Conservation (phyloP, 805 yeast species). For the Jamesozyma piceae region DNA sequence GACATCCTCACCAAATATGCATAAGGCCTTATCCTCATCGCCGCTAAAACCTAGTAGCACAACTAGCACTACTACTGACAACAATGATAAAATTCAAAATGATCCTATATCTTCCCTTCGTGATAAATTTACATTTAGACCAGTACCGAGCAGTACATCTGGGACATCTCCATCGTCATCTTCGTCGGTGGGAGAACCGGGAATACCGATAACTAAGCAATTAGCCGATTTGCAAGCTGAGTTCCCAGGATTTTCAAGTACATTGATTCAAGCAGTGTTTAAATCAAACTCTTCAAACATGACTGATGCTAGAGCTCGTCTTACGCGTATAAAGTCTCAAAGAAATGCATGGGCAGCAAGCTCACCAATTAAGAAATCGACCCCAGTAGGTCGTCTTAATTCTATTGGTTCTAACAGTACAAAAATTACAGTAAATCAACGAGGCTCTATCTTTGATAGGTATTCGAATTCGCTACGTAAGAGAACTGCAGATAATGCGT, state of each 20-base stretch:
- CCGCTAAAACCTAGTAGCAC: slow-evolving; percentile 18
- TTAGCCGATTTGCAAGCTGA: slow-evolving; percentile 15
- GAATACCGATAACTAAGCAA: slow-evolving; percentile 1
- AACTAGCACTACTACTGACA: no score
- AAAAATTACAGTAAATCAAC: slow-evolving; percentile 32
- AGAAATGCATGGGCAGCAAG: slow-evolving; percentile 19
- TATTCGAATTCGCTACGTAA: slow-evolving; percentile 26
- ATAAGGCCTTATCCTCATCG: slow-evolving; percentile 21
- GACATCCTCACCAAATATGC: slow-evolving; percentile 35
- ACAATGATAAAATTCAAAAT: neutral
- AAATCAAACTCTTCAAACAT: slow-evolving; percentile 31
- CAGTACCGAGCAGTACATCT: slow-evolving; percentile 6
- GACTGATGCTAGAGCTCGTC: slow-evolving; percentile 28
- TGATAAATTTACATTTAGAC: slow-evolving; percentile 37
- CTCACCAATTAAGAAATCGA: neutral
- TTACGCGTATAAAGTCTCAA: slow-evolving; percentile 24
- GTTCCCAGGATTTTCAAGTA: slow-evolving; percentile 29
- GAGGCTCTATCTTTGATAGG: slow-evolving; percentile 32
- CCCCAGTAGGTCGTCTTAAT: slow-evolving; percentile 1
- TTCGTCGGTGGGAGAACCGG: neutral
- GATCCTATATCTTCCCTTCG: slow-evolving; percentile 20
- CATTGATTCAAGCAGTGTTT: slow-evolving; percentile 33
- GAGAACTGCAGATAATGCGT: slow-evolving; percentile 1
- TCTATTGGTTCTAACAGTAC: slow-evolving; percentile 1
- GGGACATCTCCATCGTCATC: neutral